Conservation (phyloP, 2,329 filamentous ascomycete species). For the Cadophora sp. region DNA sequence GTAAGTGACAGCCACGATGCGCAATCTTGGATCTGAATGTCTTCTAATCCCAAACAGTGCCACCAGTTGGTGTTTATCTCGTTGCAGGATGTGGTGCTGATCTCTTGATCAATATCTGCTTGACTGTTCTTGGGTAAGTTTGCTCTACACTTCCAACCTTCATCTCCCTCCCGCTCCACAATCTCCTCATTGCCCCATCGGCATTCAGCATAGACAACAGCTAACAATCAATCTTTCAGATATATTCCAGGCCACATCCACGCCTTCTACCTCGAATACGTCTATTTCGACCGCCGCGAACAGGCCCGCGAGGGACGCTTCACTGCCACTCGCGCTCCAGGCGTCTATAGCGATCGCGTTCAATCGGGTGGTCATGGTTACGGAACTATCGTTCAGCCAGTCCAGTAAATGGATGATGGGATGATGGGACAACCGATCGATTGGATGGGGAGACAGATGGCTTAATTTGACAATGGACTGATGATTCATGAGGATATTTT, state of each 20-base stretch:
- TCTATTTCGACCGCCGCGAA: constrained; percentile 79
- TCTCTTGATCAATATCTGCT: constrained; percentile 50
- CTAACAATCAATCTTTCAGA: constrained; percentile 52
- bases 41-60: constrained; percentile 39
- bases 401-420: constrained; percentile 18
- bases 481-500: constrained; percentile 18
- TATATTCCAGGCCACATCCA: constrained; percentile 46
- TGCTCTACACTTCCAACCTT: not conserved
- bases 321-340: constrained; percentile 63
- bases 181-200: too few species aligned
- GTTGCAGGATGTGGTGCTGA: constrained; percentile 50
- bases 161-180: too few species aligned
- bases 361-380: constrained; percentile 75
- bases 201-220: not conserved
- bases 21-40: not conserved
- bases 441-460: not conserved
- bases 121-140: constrained; percentile 48
- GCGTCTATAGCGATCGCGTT: constrained; percentile 76
- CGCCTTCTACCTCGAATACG: constrained; percentile 63
- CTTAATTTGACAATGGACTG: constrained; percentile 1
- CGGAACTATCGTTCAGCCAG: constrained; percentile 48
- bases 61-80: constrained; percentile 50
- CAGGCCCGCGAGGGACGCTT: constrained; percentile 64
- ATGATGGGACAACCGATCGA: not conserved
- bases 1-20: constrained; percentile 42